Conservation (phyloP, 306 rosid genomes). For the Pyrus bretschneideri region DNA sequence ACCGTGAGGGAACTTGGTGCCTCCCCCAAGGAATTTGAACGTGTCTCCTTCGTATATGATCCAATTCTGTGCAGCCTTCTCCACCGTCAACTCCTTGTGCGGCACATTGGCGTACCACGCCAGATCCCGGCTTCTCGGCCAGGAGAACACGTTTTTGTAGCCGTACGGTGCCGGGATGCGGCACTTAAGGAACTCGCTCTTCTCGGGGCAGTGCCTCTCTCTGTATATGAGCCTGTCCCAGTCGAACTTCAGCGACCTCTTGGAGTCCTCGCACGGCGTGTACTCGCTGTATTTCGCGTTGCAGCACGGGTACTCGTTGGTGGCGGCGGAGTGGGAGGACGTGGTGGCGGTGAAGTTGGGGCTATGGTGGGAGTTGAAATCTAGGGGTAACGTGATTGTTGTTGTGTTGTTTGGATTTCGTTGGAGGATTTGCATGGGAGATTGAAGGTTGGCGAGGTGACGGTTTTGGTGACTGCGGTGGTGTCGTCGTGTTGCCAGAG, state of each 20-base stretch:
- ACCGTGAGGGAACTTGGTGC: constrained; percentile 83
- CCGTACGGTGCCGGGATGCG: constrained; percentile 72
- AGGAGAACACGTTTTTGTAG: constrained; percentile 50
- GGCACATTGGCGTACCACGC: constrained; percentile 86
- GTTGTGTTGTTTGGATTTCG: background rate
- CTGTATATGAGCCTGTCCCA: constrained; percentile 53
- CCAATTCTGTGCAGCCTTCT: constrained; percentile 95
- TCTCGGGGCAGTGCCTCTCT: constrained; percentile 68
- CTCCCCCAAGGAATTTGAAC: constrained; percentile 80
- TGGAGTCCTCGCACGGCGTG: constrained; percentile 75
- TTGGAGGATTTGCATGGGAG: constrained; percentile 7
- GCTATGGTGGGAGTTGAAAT: constrained; percentile 45
- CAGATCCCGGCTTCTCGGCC: constrained; percentile 73
- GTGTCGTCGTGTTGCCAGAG: constrained; percentile 26
- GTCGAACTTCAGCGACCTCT: constrained; percentile 35
- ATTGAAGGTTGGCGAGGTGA: background rate
- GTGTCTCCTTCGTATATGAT: constrained; percentile 53
- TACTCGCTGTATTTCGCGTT: constrained; percentile 44
- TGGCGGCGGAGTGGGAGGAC: background rate
- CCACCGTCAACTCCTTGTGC: constrained; percentile 72
- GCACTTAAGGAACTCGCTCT: constrained; percentile 39
- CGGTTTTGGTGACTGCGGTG: background rate
- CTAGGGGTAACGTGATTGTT: constrained; percentile 6
- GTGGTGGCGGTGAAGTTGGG: background rate
- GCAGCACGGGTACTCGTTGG: constrained; percentile 32